Evolutionary conservation across 1,284 basidiomycete genomes (phyloP).

Genomic region (Cystobasidium slooffiae): DNA sequence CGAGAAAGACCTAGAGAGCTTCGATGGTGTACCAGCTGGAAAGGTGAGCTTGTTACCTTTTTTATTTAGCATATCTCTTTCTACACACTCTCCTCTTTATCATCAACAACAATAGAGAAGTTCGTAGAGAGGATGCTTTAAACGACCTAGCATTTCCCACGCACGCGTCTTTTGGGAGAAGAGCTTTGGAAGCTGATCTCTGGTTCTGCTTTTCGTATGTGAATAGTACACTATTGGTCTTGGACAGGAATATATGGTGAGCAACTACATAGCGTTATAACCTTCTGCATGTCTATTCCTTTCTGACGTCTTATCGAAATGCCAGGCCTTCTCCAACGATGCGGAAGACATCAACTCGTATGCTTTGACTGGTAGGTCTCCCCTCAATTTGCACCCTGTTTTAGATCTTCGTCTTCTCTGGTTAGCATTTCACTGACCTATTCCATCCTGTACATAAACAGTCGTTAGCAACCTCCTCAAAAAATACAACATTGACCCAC

Average conservation of each 20-base stretch:
- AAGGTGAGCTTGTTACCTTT: constrained; percentile 60
- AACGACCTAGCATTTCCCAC: too few relatives aligned
- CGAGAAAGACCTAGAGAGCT: constrained; percentile 91
- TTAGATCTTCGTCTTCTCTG: neutral
- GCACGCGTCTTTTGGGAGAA: too few relatives aligned
- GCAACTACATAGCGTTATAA: constrained; percentile 74
- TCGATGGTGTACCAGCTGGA: constrained; percentile 91
- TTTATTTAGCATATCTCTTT: neutral
- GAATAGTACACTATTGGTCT: constrained; percentile 91
- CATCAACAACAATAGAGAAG: too few relatives aligned
- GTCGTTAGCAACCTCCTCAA: constrained; percentile 74
- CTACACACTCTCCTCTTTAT: neutral
- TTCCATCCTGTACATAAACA: constrained; percentile 43
- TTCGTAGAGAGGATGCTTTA: too few relatives aligned
- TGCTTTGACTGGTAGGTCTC: constrained; percentile 78
- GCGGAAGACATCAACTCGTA: constrained; percentile 98
- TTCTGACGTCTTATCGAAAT: neutral
- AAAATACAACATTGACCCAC: constrained; percentile 95
- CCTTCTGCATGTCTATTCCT: constrained; percentile 63
- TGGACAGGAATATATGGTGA: constrained; percentile 89
- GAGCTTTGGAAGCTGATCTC: neutral
- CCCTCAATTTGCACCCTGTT: neutral
- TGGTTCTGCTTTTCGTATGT: neutral
- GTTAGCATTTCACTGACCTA: neutral
- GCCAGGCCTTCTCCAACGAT: constrained; percentile 52